Conservation (phyloP, 164 flowering plant species). For the Vitis labrusca region DNA sequence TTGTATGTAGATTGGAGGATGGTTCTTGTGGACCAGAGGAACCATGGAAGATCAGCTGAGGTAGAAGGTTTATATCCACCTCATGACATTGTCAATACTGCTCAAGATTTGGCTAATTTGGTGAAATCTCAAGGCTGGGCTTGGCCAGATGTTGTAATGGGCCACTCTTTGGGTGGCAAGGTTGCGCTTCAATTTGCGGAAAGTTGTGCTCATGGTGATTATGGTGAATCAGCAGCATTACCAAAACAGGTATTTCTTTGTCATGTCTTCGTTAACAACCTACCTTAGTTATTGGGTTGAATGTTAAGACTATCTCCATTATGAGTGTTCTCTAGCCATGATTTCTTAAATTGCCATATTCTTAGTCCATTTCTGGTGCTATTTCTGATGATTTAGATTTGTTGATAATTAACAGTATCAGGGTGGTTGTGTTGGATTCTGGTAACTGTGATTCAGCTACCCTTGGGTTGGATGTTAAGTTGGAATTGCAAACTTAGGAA, state of each 20-base stretch:
- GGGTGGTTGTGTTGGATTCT: too few relatives aligned
- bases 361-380: background rate
- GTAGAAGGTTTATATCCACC: constrained; percentile 64
- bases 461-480: too few relatives aligned
- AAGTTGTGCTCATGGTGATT: constrained; percentile 71
- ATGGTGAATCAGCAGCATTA: constrained; percentile 56
- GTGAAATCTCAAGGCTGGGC: constrained; percentile 65
- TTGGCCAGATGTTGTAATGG: constrained; percentile 95
- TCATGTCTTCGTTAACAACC: background rate
- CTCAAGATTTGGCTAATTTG: constrained; percentile 79
- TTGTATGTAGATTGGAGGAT: constrained; percentile 67
- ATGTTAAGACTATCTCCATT: too few relatives aligned
- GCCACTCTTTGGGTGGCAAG: constrained; percentile 98
- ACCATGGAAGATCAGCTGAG: constrained; percentile 85
- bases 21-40: constrained; percentile 89
- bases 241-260: constrained; percentile 73
- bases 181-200: constrained; percentile 70
- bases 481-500: too few relatives aligned
- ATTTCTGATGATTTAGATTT: too few relatives aligned
- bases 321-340: background rate
- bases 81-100: constrained; percentile 76
- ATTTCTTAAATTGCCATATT: background rate
- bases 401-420: too few relatives aligned
- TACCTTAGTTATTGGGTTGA: background rate
- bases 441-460: too few relatives aligned